A percentile compares a stretch with the other conserved stretches of the same genome.
Evolutionary conservation across 306 rosid genomes (phyloP).

Genomic region (Calophaca sinica): DNA sequence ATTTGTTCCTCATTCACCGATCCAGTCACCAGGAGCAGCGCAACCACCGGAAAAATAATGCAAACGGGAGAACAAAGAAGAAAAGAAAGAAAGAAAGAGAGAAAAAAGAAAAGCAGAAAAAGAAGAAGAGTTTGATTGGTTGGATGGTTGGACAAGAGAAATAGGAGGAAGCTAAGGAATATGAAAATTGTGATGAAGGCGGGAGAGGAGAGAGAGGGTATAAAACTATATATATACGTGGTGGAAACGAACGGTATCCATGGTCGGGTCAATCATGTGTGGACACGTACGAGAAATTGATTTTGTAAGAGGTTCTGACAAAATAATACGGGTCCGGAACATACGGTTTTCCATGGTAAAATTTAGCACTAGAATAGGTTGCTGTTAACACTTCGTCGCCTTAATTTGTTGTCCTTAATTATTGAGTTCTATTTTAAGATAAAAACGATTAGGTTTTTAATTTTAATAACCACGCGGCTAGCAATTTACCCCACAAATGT

Average conservation of each 20-base stretch:
- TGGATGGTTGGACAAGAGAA: conserved; percentile 35
- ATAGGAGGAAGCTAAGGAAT: neutral
- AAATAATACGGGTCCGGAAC: conserved; percentile 9
- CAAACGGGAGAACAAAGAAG: too few relatives aligned
- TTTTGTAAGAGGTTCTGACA: neutral
- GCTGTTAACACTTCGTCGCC: conserved; percentile 9
- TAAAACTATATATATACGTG: conserved; percentile 42
- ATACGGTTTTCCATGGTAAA: conserved; percentile 27
- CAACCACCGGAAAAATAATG: conserved; percentile 38
- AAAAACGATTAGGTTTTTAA: neutral
- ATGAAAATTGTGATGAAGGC: conserved; percentile 14
- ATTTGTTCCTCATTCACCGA: conserved; percentile 38
- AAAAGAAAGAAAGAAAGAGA: neutral
- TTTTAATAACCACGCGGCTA: neutral
- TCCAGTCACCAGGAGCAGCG: conserved; percentile 5
- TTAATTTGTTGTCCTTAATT: neutral
- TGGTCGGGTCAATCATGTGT: conserved; percentile 12
- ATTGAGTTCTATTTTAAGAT: conserved; percentile 22
- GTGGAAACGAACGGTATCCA: conserved; percentile 10
- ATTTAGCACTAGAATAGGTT: conserved; percentile 1
- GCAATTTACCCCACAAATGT: neutral
- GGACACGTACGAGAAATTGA: conserved; percentile 52
- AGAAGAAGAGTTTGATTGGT: conserved; percentile 9
- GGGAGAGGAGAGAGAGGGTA: conserved; percentile 46
- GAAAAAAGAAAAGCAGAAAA: neutral